A percentile compares a stretch with the other conserved stretches of the same genome.
Conservation (phyloP, 208 protist genomes). For the Leishmania turanica region DNA sequence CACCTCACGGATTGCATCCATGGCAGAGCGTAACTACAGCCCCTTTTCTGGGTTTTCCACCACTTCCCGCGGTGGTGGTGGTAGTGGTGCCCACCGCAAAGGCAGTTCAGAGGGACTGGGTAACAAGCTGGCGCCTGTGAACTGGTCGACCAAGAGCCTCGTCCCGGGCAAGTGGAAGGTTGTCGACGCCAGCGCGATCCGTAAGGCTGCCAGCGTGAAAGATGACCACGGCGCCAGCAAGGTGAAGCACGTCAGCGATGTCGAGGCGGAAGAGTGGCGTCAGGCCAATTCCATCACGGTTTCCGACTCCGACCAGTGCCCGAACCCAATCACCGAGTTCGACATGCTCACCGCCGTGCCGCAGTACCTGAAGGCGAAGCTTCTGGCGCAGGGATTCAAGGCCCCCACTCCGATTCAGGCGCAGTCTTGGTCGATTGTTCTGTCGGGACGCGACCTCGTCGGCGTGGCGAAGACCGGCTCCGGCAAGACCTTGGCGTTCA, state of each 20-base stretch:
- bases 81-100: constrained; percentile 6
- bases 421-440: constrained; percentile 82
- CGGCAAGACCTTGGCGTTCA: constrained; percentile 95
- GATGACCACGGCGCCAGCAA: constrained; percentile 21
- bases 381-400: constrained; percentile 78
- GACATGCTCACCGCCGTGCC: constrained; percentile 67
- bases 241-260: constrained; percentile 43
- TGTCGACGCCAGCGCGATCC: constrained; percentile 67
- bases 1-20: constrained; percentile 6
- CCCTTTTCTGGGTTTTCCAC: constrained; percentile 72
- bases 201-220: constrained; percentile 53
- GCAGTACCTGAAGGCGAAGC: constrained; percentile 76
- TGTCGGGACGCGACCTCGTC: constrained; percentile 88
- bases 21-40: constrained; percentile 78
- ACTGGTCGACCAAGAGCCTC: constrained; percentile 66
- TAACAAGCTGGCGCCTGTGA: constrained; percentile 61
- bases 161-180: constrained; percentile 81
- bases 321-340: constrained; percentile 69
- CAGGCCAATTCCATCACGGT: constrained; percentile 68
- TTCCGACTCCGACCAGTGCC: constrained; percentile 52
- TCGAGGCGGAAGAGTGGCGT: constrained; percentile 72
- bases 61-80: constrained; percentile 13
- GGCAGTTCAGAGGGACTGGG: constrained; percentile 28
- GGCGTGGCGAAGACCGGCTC: constrained; percentile 94
- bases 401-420: constrained; percentile 89